These are phyloP conservation scores for Corymbia maculata DNA, from an alignment of 345 rosid genomes.

Conservation along the genomic window DNA sequence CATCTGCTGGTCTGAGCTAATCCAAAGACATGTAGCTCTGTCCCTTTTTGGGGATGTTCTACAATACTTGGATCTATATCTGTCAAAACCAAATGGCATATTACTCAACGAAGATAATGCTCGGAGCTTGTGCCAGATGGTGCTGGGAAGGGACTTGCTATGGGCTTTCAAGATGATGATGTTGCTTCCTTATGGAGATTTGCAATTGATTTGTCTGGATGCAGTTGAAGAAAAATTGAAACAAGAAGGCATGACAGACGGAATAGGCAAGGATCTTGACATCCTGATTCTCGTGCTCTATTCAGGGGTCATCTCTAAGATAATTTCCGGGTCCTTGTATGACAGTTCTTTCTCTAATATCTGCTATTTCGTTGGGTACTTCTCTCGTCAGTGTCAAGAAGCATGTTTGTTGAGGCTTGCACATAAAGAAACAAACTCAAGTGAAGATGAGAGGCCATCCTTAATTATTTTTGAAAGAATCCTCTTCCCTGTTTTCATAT, in stretches of 20 bases:
- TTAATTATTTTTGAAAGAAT: conserved; percentile 35
- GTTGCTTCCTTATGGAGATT: conserved; percentile 57
- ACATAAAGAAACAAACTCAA: conserved; percentile 7
- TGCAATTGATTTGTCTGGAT: conserved; percentile 40
- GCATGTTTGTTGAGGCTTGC: conserved; percentile 10
- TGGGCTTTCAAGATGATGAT: conserved; percentile 52
- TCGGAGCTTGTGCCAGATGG: conserved; percentile 25
- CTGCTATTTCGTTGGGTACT: conserved; percentile 61
- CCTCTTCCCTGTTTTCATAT: conserved; percentile 56
- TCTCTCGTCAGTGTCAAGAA: conserved; percentile 63
- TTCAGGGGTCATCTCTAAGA: conserved; percentile 45
- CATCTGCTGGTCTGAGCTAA: conserved; percentile 61
- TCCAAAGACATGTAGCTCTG: conserved; percentile 26
- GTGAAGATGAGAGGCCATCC: conserved; percentile 4
- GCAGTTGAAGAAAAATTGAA: conserved; percentile 57
- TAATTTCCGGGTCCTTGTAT: conserved; percentile 30
- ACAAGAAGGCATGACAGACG: conserved; percentile 41
- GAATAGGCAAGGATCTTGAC: conserved; percentile 34
- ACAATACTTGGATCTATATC: conserved; percentile 50
- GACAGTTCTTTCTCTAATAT: conserved; percentile 53
- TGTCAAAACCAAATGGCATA: conserved; percentile 34
- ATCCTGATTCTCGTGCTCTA: conserved; percentile 48
- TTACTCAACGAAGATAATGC: conserved; percentile 56
- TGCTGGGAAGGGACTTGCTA: conserved; percentile 25
- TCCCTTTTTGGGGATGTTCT: conserved; percentile 30